Base-by-base conservation (phyloP, 495 filamentous ascomycete species). In the Penicillium argentinense region DNA sequence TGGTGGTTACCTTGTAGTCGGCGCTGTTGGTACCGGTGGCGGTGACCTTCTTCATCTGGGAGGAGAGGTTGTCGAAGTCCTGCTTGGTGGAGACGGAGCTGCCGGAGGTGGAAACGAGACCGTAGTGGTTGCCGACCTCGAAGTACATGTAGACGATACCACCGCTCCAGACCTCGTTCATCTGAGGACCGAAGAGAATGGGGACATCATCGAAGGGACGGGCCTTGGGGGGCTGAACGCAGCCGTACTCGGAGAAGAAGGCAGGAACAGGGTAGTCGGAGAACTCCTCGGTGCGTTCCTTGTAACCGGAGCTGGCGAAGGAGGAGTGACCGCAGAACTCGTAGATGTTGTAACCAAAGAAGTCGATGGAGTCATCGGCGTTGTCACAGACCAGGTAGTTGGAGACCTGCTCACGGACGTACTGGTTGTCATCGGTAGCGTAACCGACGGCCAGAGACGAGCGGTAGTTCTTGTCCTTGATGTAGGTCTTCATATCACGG, bases 291-390 rank as follows among this genome's bases (percentile, higher is more conserved):
- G 89, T 91, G 56, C 91, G 84, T 16, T 80, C 80, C 49, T 86
- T 70, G 69, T 89, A 98, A 11, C 89, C 88, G 1, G 93, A 97
- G 24, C 67, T 49, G 28, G 70, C 60, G 63, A 82, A 92, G 52
- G 76, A 78, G 53, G 85, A 92, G 29, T 90, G 67, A 49, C 95
- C 95, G 67, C 93, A 98, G 92, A 92, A 98, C 44, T 89, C 91
- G 75, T 97, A 97, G 76, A 97, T 96, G 74, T 98, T 98, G 84
- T 97, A 97, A 44, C 93, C 95, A 87, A 91, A 97, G 77, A 91
- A 96, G 70, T 97, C 95, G 50, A 97, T 95, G 41, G 83, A 75
- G 29, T 80, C 75, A 0, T 64, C 66, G 33, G 74, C 45, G 38
- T 84, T 69, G 53, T 90, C 90, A 63, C 93, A 98, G 76, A 95